These are phyloP conservation scores for Croton laevigatus DNA, from an alignment of 441 rosid genomes.

Conservation along the genomic window DNA sequence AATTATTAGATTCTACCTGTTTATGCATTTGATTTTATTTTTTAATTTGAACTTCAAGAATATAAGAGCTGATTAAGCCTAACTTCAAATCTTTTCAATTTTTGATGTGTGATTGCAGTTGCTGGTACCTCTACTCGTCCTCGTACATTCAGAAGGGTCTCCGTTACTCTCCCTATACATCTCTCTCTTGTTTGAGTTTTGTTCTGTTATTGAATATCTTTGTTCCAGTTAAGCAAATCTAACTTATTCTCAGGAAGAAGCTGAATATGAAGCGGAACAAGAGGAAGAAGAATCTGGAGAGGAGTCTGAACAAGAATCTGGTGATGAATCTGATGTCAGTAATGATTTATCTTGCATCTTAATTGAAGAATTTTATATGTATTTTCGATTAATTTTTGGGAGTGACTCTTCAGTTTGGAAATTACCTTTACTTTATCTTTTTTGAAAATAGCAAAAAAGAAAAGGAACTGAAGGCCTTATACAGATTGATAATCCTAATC, in stretches of 20 bases:
- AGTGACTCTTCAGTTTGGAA: neutral
- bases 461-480: constrained; percentile 84
- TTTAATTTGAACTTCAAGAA: neutral
- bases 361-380: neutral
- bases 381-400: neutral
- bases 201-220: neutral
- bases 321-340: constrained; percentile 66
- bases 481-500: constrained; percentile 84
- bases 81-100: neutral
- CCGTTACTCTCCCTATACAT: constrained; percentile 15
- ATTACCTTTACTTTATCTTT: neutral
- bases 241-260: constrained; percentile 52
- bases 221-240: neutral
- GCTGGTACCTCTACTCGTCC: constrained; percentile 92
- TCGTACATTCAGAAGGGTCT: constrained; percentile 71
- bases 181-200: neutral
- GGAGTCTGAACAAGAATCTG: constrained; percentile 71
- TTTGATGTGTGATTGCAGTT: constrained; percentile 43
- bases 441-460: constrained; percentile 48
- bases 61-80: neutral
- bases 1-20: neutral
- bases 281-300: constrained; percentile 51
- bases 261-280: constrained; percentile 46
- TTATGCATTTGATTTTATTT: neutral
- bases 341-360: neutral